phyloP scores from a whole-genome alignment of 805 yeast genomes.

The Trichomonascus vanleenenianus region DNA sequence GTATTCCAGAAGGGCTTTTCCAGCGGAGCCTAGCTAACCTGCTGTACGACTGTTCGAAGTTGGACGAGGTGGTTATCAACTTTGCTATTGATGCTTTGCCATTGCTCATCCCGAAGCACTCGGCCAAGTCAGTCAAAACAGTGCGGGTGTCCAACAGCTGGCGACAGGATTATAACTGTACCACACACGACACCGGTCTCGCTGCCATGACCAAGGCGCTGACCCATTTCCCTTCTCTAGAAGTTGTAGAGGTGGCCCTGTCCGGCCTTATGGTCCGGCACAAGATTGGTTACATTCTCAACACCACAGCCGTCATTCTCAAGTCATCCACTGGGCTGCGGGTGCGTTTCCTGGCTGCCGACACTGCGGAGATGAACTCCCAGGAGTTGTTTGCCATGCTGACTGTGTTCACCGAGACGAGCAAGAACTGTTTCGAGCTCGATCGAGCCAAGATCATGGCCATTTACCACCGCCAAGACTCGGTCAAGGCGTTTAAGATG shows the following conservation, averaged over 20 bases:
- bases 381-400: not conserved
- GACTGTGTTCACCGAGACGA: not conserved
- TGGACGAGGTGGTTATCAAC: not conserved
- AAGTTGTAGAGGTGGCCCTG: not conserved
- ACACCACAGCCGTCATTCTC: conserved; percentile 1
- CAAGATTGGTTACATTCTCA: not conserved
- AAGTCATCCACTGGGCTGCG: not conserved
- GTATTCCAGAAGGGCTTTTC: not conserved
- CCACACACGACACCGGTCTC: not conserved
- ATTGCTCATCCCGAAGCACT: not conserved
- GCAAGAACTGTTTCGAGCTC: not conserved
- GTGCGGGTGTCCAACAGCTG: conserved; percentile 1
- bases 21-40: not conserved
- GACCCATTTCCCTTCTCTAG: not conserved
- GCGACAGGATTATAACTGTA: not conserved
- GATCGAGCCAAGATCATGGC: conserved; percentile 1
- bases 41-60: not conserved
- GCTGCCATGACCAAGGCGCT: not conserved
- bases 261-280: not conserved
- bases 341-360: conserved; percentile 1
- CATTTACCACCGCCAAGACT: not conserved
- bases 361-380: not conserved
- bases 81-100: conserved; percentile 1
- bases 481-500: not conserved
- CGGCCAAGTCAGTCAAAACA: not conserved